Conservation (phyloP, 1,139 yeast species). For the Suhomyces terraborum region DNA sequence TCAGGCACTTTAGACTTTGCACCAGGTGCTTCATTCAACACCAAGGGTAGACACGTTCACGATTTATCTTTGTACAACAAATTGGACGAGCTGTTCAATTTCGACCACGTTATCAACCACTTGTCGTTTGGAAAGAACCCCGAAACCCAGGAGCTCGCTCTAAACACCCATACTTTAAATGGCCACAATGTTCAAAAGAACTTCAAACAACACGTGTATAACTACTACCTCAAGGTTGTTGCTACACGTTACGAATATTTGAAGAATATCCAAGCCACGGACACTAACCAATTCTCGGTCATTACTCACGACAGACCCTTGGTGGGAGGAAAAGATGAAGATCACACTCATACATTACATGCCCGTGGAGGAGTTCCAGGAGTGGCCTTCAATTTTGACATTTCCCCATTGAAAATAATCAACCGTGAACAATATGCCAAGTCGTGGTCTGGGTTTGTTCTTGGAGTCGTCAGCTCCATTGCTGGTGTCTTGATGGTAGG, state of each 20-base stretch:
- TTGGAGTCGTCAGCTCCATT: constrained; percentile 83
- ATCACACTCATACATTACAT: constrained; percentile 86
- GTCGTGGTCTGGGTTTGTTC: constrained; percentile 81
- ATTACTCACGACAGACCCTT: constrained; percentile 87
- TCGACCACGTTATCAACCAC: constrained; percentile 76
- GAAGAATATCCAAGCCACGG: constrained; percentile 50
- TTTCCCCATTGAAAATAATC: constrained; percentile 89
- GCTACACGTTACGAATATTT: constrained; percentile 82
- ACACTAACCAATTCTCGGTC: constrained; percentile 91
- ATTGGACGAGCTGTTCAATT: constrained; percentile 56
- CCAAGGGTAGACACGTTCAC: constrained; percentile 69
- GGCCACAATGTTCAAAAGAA: constrained; percentile 44
- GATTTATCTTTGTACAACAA: constrained; percentile 73
- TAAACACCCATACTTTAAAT: constrained; percentile 68
- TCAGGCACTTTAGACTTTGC: constrained; percentile 94
- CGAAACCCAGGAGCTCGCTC: constrained; percentile 5
- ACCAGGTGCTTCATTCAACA: constrained; percentile 74
- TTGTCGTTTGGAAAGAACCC: constrained; percentile 79
- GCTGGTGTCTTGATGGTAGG: constrained; percentile 96
- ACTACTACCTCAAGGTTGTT: constrained; percentile 86
- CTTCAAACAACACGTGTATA: constrained; percentile 63
- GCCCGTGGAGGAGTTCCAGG: constrained; percentile 91
- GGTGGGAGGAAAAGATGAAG: constrained; percentile 83
- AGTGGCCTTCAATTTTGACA: constrained; percentile 82
- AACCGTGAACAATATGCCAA: constrained; percentile 77